Evolutionary conservation across 75 land plant species (phyloP).

Genomic region (Larix kaempferi): DNA sequence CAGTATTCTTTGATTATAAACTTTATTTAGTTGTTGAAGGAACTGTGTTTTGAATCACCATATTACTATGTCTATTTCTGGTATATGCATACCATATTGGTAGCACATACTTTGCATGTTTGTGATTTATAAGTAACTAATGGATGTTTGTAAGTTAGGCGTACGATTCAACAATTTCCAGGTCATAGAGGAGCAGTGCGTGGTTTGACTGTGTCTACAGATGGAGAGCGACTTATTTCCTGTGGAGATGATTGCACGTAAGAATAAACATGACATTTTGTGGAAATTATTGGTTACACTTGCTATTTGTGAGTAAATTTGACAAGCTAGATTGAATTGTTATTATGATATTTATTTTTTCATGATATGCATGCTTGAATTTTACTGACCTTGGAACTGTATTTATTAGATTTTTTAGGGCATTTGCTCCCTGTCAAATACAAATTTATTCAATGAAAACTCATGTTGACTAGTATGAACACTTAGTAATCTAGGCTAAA

Average conservation of each 20-base stretch:
- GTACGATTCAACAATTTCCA: conserved; percentile 64
- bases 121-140: background rate
- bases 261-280: conserved; percentile 15
- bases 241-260: conserved; percentile 94
- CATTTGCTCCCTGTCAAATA: too few species aligned
- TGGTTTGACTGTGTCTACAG: conserved; percentile 75
- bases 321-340: background rate
- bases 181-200: conserved; percentile 87
- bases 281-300: background rate
- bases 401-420: background rate
- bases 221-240: conserved; percentile 72
- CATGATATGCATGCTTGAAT: background rate
- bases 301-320: background rate
- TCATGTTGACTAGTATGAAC: background rate
- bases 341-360: background rate
- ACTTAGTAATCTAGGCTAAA: background rate
- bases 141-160: conserved; percentile 20
- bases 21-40: background rate
- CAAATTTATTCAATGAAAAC: background rate
- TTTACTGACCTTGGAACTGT: background rate
- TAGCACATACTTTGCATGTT: background rate
- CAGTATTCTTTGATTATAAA: background rate
- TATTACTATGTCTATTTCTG: background rate
- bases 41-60: background rate
- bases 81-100: background rate